Evolutionary conservation across 1,284 basidiomycete genomes (phyloP), one percentile per base, ranked within the genome.

Genomic region (Trametes hirsuta): DNA sequence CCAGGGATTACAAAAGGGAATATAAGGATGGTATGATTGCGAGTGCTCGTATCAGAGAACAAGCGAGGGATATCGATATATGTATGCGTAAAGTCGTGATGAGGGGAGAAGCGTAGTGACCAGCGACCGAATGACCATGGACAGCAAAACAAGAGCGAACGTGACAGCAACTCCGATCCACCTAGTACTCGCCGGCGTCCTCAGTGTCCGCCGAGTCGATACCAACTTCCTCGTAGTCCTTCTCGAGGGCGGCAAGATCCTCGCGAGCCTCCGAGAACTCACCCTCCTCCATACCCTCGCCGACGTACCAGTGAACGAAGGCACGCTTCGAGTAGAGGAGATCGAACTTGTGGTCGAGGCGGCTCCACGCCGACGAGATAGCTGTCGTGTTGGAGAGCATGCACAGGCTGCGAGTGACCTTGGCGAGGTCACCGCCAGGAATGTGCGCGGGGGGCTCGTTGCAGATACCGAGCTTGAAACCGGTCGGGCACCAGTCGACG

Each of bases 241-340:
- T 97, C 83, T 98, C 96, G 61, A 98, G 87, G 14, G 96, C 96
- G 41, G 96, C 96, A 61, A 98, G 87, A 77, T 98, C 96, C 80
- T 98, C 96, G 68, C 96, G 92, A 30, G 95, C 96, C 81, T 98
- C 96, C 48, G 93, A 95, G 81, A 98, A 97, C 79, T 98, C 96
- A 74, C 96, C 95, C 81, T 98, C 96, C 77, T 98, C 96, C 96
- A 98, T 98, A 79, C 96, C 96, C 78, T 97, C 95, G 69, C 95
- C 95, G 65, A 95, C 93, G 70, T 96, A 97, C 93, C 94, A 93
- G 81, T 95, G 90, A 48, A 93, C 94, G 74, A 96, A 96, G 61
- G 90, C 94, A 76, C 91, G 91, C 80, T 92, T 96, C 65, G 91
- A 95, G 80, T 93, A 93, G 40, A 99, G 88, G 69, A 99, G 85